Evolutionary conservation across 1,284 basidiomycete species (phyloP).

Genomic region (Puccinia sorghi): DNA sequence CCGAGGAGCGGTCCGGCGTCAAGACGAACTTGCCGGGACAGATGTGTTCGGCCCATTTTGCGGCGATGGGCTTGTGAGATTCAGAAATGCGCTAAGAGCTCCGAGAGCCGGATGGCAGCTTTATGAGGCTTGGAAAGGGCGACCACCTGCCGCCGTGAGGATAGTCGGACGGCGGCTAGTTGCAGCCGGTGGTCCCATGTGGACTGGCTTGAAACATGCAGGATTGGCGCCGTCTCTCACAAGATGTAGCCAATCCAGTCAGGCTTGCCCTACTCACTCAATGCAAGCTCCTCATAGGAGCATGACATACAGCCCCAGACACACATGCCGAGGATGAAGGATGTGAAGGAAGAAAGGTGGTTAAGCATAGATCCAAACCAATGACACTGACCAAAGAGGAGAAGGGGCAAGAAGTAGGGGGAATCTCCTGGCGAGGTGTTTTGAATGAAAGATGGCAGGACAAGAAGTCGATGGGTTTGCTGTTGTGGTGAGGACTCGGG

Average conservation of each 20-base stretch:
- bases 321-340: background rate
- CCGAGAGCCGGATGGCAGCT: background rate
- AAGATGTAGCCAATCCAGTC: background rate
- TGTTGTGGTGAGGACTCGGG: background rate
- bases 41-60: too few relatives aligned
- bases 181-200: background rate
- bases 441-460: background rate
- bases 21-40: too few relatives aligned
- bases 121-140: background rate
- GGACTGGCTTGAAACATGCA: slow-evolving; percentile 8
- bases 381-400: background rate
- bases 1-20: too few relatives aligned
- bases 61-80: too few relatives aligned
- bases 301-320: background rate
- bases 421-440: background rate
- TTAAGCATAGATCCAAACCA: background rate
- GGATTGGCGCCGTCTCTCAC: background rate
- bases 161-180: background rate
- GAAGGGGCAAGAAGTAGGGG: background rate
- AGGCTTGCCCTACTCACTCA: background rate
- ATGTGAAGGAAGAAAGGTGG: background rate
- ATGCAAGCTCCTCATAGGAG: background rate
- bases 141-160: background rate
- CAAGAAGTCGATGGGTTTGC: background rate
- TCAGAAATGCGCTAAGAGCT: background rate